These are phyloP conservation scores for Trichoderma parareesei DNA, from an alignment of 495 filamentous ascomycete species.

Conservation along the genomic window DNA sequence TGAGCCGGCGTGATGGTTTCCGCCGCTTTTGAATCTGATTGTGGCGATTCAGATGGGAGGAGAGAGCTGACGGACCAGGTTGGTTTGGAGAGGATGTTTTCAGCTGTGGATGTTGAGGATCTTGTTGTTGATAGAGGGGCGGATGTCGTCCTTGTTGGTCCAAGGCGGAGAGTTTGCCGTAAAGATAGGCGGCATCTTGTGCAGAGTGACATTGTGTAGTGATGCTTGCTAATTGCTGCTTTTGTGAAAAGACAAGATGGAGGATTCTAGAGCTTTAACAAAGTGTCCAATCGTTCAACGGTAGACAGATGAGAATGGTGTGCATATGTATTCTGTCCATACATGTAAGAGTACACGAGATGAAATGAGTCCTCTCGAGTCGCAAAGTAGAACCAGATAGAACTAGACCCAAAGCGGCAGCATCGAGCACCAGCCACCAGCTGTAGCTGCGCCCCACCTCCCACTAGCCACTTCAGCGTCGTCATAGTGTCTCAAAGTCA, in stretches of 20 bases:
- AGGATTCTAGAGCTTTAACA: not conserved
- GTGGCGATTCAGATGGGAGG: constrained; percentile 35
- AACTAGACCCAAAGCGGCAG: not conserved
- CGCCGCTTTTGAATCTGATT: constrained; percentile 24
- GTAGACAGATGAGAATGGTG: not conserved
- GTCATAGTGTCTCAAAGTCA: constrained; percentile 1
- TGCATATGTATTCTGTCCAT: not conserved
- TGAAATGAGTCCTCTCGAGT: not conserved
- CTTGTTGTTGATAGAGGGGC: constrained; percentile 12
- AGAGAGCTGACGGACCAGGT: constrained; percentile 82
- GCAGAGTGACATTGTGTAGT: constrained; percentile 11
- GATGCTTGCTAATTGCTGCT: not conserved
- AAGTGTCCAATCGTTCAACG: too few species aligned
- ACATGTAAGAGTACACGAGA: not conserved
- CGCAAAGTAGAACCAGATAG: not conserved
- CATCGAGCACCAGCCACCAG: not conserved
- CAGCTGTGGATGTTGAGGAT: constrained; percentile 10
- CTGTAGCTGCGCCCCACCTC: constrained; percentile 5
- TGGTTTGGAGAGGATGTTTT: constrained; percentile 54
- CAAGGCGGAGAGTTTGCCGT: not conserved
- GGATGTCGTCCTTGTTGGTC: not conserved
- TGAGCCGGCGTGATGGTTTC: constrained; percentile 32
- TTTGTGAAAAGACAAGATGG: not conserved
- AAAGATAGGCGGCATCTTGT: not conserved
- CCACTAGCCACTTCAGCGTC: constrained; percentile 6